Evolutionary conservation across 768 basidiomycete species (phyloP).

Genomic region (Russula foetens): DNA sequence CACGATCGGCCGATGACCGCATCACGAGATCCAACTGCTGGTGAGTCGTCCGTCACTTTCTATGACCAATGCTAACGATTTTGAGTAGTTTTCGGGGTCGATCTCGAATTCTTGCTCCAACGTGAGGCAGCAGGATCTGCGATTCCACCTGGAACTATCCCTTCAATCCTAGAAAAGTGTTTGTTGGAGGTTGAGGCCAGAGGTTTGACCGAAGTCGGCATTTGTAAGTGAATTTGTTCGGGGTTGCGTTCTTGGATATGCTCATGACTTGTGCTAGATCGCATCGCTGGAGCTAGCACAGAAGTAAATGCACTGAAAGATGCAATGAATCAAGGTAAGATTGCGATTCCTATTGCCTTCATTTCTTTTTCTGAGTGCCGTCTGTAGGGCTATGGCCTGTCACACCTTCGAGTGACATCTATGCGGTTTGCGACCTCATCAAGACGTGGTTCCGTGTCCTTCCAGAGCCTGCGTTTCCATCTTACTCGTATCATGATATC

Average conservation of each 20-base stretch:
- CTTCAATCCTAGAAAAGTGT: conserved; percentile 56
- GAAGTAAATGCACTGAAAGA: conserved; percentile 66
- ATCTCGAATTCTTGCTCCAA: conserved; percentile 57
- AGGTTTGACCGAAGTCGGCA: conserved; percentile 74
- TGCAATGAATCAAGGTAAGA: conserved; percentile 61
- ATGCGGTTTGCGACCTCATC: conserved; percentile 75
- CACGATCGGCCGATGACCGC: conserved; percentile 49
- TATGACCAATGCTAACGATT: background rate
- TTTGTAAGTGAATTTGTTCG: conserved; percentile 45
- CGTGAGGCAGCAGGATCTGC: conserved; percentile 50
- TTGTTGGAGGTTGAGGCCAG: conserved; percentile 64
- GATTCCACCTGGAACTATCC: conserved; percentile 50
- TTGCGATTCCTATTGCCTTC: background rate
- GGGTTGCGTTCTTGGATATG: background rate
- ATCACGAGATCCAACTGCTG: conserved; percentile 67
- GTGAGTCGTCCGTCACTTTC: conserved; percentile 43
- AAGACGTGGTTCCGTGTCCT: conserved; percentile 82
- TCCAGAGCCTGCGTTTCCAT: conserved; percentile 73
- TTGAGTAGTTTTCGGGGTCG: conserved; percentile 53
- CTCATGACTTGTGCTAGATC: conserved; percentile 40
- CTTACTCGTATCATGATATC: conserved; percentile 55
- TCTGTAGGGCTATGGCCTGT: conserved; percentile 53
- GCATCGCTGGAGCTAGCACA: conserved; percentile 68
- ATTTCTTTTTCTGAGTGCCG: background rate
- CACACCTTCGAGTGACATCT: conserved; percentile 56